Base-by-base conservation (phyloP, 2,329 filamentous ascomycete genomes). In the Neopestalotiopsis rosae region DNA sequence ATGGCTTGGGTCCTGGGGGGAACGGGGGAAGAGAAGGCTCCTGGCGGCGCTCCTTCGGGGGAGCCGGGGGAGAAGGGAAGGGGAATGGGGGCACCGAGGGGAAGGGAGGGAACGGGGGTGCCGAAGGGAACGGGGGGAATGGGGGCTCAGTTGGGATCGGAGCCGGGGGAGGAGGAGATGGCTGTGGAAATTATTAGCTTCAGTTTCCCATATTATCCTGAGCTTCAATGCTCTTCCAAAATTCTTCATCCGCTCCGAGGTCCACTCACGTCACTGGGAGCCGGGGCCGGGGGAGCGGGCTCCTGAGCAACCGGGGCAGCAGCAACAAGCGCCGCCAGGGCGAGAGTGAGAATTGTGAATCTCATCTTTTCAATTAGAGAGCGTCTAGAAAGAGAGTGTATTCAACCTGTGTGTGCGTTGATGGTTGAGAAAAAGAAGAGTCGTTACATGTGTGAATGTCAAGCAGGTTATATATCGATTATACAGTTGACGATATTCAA, bases 361-460 rank as follows among this genome's bases (percentile, higher is more conserved):
- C 40, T 67, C 65, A 67, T 67, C 24, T 67, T 67, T 34, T 42
- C 30, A 34, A 49, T 57, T 17, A 67, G 65, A n/a, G 65, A 67
- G 20, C 42, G 52, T 67, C 9, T 67, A 24, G 17, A 66, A 66
- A n/a, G 64, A 67, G 24, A 42, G 65, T 59, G 40, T 28, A 17
- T 42, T 13, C 20, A n/a, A 61, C 30, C 65, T 24, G 56, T 67
- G 65, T 67, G 65, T 67, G 56, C 34, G 59, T 62, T 40, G 65
- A 28, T 30, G 20, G 65, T 28, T 30, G 14, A 52, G 42, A 12
- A 32, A 34, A 30, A 45, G 52, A 32, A 59, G 14, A n/a, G 30
- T 34, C 1, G 13, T 17, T 30, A 57, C 9, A 30, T 17, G n/a
- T 57, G 28, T 9, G 64, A 65, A 17, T 34, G 14, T 24, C 12